Base-by-base conservation (phyloP, 495 filamentous ascomycete species). In the Lasiosphaeriaceae sp. region DNA sequence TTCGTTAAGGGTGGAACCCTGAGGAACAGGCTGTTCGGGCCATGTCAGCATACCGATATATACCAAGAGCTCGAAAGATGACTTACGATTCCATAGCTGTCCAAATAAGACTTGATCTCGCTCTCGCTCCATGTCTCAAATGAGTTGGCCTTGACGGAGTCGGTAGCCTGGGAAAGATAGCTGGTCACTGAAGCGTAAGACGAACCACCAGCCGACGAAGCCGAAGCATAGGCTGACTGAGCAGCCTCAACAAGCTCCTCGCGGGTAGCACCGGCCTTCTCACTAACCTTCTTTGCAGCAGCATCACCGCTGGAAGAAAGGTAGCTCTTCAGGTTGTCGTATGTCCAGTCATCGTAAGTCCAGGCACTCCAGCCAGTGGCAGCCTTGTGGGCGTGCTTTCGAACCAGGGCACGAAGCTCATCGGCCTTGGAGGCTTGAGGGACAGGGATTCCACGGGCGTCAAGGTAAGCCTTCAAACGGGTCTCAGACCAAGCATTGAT, bases 331-430 rank as follows among this genome's bases (percentile, higher is more conserved):
- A 95, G 71, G 69, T 90, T 88, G 23, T 92, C 88, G 57, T 80
- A 81, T 11, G 86, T 88, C 76, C 87, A 88, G 50, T 90, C 90
- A 62, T 94, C 88, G 71, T 91, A 94, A 31, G 86, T 92, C 88
- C 90, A 93, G 20, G 87, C 85, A 54, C 76, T 86, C 74, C 80
- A 92, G 37, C 84, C 85, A 58, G 78, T 79, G 22, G 86, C 80
- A 50, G 86, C 87, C 77, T 87, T 88, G 78, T 92, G 86, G 47
- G 82, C 77, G 63, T 88, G 77, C 54, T 85, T 79, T 56, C 89
- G 83, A 6, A 92, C 90, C 56, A 85, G 76, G 26, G 89, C 87
- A 39, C 90, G 71, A 21, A 95, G 87, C 72, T 95, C 86, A 62
- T 93, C 88, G 47, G 82, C 86, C 77, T 88, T 91, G 54, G 84